Evolutionary conservation across 2,329 filamentous ascomycete species (phyloP).

Genomic region (Teratosphaeria zuluensis): DNA sequence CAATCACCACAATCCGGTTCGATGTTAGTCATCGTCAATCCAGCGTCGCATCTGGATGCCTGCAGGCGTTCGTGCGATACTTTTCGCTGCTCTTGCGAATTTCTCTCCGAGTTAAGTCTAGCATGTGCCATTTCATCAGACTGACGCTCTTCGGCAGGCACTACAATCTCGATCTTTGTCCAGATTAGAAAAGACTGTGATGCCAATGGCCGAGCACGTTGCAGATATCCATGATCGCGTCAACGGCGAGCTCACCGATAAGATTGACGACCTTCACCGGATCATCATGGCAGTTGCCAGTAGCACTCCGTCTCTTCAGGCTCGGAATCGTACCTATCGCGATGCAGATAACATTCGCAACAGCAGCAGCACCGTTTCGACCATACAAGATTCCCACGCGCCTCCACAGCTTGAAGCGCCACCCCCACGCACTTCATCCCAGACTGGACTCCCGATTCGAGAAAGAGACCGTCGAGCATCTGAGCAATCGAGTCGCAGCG

Average conservation of each 20-base stretch:
- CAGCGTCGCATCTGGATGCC: not conserved
- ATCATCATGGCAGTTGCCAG: slow-evolving; percentile 19
- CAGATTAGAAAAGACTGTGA: slow-evolving; percentile 21
- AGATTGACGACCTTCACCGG: slow-evolving; percentile 22
- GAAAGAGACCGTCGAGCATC: slow-evolving; percentile 3
- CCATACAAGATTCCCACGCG: slow-evolving; percentile 3
- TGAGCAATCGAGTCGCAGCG: not conserved
- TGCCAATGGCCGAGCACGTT: slow-evolving; percentile 25
- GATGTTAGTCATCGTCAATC: not conserved
- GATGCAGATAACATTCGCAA: slow-evolving; percentile 5
- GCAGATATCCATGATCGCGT: slow-evolving; percentile 21
- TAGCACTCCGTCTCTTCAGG: slow-evolving; percentile 11
- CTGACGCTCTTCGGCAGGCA: slow-evolving; percentile 12
- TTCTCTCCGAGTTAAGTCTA: not conserved
- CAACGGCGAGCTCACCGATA: slow-evolving; percentile 16
- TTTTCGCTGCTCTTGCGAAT: not conserved
- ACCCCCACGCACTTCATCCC: slow-evolving; percentile 3
- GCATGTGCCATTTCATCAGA: not conserved
- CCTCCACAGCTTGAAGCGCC: slow-evolving; percentile 3
- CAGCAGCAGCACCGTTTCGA: slow-evolving; percentile 12
- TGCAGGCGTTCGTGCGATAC: not conserved
- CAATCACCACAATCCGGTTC: not conserved
- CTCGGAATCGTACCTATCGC: slow-evolving; percentile 7
- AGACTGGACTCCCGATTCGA: not conserved
- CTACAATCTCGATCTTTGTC: slow-evolving; percentile 32